phyloP scores from a whole-genome alignment of 768 basidiomycete species.

The Suillus variegatus region DNA sequence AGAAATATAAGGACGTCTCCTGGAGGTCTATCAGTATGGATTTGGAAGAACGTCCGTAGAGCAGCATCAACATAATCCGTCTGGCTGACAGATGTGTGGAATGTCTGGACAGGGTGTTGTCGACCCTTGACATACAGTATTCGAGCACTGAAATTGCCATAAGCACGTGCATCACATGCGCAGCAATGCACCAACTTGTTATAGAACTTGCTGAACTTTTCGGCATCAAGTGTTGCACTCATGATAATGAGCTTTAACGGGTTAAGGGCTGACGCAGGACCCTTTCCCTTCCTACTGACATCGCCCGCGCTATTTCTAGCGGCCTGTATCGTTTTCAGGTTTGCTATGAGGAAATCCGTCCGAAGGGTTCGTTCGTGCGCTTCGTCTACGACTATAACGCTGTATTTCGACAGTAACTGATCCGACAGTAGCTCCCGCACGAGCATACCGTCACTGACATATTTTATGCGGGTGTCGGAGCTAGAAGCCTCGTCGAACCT shows the following conservation, averaged over 20 bases:
- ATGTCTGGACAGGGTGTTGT: constrained; percentile 87
- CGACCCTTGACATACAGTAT: constrained; percentile 92
- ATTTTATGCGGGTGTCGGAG: constrained; percentile 84
- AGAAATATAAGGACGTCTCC: constrained; percentile 96
- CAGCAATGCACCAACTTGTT: constrained; percentile 55
- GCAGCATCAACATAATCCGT: constrained; percentile 88
- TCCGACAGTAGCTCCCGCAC: constrained; percentile 89
- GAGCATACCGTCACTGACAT: constrained; percentile 97
- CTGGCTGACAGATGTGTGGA: constrained; percentile 72
- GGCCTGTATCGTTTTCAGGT: constrained; percentile 78
- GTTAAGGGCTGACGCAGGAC: constrained; percentile 39
- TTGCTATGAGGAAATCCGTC: constrained; percentile 92
- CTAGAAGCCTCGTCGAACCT: constrained; percentile 88
- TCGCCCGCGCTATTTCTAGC: constrained; percentile 54
- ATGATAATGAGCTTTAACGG: constrained; percentile 93
- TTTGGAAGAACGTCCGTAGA: constrained; percentile 91
- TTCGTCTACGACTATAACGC: constrained; percentile 91
- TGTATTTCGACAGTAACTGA: constrained; percentile 74
- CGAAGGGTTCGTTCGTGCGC: constrained; percentile 95
- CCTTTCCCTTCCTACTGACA: constrained; percentile 47
- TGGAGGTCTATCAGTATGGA: constrained; percentile 75
- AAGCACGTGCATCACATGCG: background rate
- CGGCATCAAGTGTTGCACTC: constrained; percentile 97
- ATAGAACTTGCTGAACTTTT: constrained; percentile 91
- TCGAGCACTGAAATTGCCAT: constrained; percentile 59